These are phyloP conservation scores for Fusarium scirpi DNA, from an alignment of 2,329 filamentous ascomycete species.

Conservation along the genomic window DNA sequence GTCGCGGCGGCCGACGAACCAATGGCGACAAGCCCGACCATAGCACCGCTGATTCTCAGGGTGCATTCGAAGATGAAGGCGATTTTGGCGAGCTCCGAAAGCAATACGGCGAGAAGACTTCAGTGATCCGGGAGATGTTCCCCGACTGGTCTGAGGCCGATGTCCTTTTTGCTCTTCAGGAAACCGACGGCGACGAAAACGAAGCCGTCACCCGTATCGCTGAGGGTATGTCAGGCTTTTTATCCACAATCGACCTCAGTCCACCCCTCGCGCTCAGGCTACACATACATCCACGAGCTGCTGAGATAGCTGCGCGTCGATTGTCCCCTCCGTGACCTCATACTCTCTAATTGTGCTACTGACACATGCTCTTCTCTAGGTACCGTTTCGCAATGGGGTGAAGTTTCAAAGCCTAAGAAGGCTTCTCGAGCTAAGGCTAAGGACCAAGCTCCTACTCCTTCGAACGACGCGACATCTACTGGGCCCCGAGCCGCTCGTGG, in stretches of 20 bases:
- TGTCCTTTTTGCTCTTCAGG: slow-evolving; percentile 90
- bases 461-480: slow-evolving; percentile 60
- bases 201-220: slow-evolving; percentile 81
- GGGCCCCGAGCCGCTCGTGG: slow-evolving; percentile 66
- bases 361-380: slow-evolving; percentile 62
- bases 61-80: slow-evolving; percentile 81
- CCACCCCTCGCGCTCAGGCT: slow-evolving; percentile 34
- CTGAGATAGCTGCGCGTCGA: slow-evolving; percentile 16
- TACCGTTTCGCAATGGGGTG: slow-evolving; percentile 84
- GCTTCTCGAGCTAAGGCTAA: slow-evolving; percentile 79
- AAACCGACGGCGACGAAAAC: slow-evolving; percentile 84
- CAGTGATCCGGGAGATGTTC: slow-evolving; percentile 91
- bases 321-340: background rate
- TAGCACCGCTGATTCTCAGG: slow-evolving; percentile 70
- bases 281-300: slow-evolving; percentile 19
- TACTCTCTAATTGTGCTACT: slow-evolving; percentile 39
- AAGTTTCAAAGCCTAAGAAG: slow-evolving; percentile 85
- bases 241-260: slow-evolving; percentile 21
- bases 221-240: slow-evolving; percentile 69
- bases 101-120: slow-evolving; percentile 83
- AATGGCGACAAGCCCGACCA: slow-evolving; percentile 76
- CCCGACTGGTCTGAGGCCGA: slow-evolving; percentile 96
- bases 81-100: slow-evolving; percentile 94
- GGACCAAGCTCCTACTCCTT: slow-evolving; percentile 67
- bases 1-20: slow-evolving; percentile 77